Percentiles rank a stretch among this genome's conserved stretches.
phyloP scores from a whole-genome alignment of 306 rosid genomes.

The Oemleria cerasiformis region DNA sequence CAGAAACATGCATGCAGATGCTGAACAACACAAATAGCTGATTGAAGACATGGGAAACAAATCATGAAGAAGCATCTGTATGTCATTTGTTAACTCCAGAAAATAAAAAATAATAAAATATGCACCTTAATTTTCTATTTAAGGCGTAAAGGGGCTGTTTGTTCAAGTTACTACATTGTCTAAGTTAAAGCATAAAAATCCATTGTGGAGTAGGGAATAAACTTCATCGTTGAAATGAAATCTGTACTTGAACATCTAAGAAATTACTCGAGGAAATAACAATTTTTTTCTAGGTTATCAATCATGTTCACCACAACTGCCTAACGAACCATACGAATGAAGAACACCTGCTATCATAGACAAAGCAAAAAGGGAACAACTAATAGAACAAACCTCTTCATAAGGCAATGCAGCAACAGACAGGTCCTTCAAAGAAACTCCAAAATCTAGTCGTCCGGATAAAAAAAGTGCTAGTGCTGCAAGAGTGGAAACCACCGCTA shows the following conservation, averaged over 20 bases:
- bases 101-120: not conserved
- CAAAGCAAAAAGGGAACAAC: not conserved
- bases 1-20: not conserved
- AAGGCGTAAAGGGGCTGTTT: not conserved
- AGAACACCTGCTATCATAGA: not conserved
- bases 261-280: not conserved
- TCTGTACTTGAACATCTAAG: not conserved
- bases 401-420: slow-evolving; percentile 81
- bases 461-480: slow-evolving; percentile 77
- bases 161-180: not conserved
- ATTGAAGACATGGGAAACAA: not conserved
- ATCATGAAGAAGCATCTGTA: not conserved
- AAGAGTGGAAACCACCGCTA: slow-evolving; percentile 62
- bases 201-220: not conserved
- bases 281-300: not conserved
- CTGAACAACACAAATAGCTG: not conserved
- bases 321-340: not conserved
- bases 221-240: not conserved
- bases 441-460: slow-evolving; percentile 70
- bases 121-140: not conserved
- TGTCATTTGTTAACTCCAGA: not conserved
- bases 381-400: slow-evolving; percentile 55
- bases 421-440: slow-evolving; percentile 90
- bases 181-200: not conserved
- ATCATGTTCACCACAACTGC: slow-evolving; percentile 4